phyloP scores from a whole-genome alignment of 208 protist species.

The Trichomonas tenax region DNA sequence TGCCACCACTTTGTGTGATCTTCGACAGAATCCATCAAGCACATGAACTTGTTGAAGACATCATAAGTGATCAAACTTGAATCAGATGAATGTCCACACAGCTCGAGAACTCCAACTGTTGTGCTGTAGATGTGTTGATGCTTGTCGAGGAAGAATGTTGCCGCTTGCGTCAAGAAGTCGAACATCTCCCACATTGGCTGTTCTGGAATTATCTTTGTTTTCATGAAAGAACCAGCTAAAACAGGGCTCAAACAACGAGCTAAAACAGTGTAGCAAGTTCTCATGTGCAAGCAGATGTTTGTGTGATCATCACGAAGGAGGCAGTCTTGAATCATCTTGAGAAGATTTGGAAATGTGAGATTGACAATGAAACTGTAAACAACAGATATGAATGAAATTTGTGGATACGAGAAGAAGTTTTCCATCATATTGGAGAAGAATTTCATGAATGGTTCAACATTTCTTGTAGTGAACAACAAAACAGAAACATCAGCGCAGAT shows the following conservation, averaged over 20 bases:
- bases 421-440: background rate
- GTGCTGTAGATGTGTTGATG: background rate
- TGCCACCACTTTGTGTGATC: background rate
- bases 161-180: background rate
- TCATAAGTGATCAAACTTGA: background rate
- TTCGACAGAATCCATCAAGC: background rate
- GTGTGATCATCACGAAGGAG: background rate
- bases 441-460: background rate
- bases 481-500: background rate
- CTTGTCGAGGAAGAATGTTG: background rate
- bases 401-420: background rate
- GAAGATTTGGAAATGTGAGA: background rate
- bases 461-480: background rate
- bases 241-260: background rate
- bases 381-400: background rate
- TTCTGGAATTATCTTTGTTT: background rate
- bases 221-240: background rate
- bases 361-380: background rate
- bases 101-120: background rate
- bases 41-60: background rate
- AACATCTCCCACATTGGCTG: background rate
- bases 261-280: background rate
- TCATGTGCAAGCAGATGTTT: background rate
- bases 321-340: background rate
- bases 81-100: background rate